phyloP scores from a whole-genome alignment of 257 asterid genomes.

The Rauvolfia tetraphylla region DNA sequence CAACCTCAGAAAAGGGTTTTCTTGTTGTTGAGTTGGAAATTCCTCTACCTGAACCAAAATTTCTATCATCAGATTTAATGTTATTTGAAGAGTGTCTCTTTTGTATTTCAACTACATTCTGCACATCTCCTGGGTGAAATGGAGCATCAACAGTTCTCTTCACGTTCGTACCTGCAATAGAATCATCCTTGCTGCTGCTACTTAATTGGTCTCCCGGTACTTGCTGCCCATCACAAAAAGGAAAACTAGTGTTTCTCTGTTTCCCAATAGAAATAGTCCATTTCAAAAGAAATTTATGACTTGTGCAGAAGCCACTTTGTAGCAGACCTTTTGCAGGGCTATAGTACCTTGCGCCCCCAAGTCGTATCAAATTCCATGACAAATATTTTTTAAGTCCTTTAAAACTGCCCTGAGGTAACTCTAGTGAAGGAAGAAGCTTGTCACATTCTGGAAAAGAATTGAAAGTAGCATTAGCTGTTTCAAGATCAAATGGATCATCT shows the following conservation, averaged over 20 bases:
- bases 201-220: constrained; percentile 26
- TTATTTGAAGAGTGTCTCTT: constrained; percentile 33
- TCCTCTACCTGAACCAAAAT: constrained; percentile 34
- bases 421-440: constrained; percentile 69
- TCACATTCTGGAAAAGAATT: constrained; percentile 73
- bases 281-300: constrained; percentile 68
- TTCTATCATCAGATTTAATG: constrained; percentile 37
- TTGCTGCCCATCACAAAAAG: constrained; percentile 32
- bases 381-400: constrained; percentile 49
- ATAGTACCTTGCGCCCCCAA: constrained; percentile 81
- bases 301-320: constrained; percentile 81
- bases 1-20: constrained; percentile 94
- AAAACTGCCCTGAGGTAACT: constrained; percentile 45
- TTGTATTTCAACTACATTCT: constrained; percentile 39
- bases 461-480: constrained; percentile 59
- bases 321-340: constrained; percentile 80
- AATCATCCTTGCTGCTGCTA: constrained; percentile 31
- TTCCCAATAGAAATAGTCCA: constrained; percentile 67
- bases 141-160: constrained; percentile 35
- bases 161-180: constrained; percentile 27
- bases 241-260: constrained; percentile 29
- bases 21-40: constrained; percentile 53
- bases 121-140: constrained; percentile 30
- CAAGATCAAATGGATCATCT: constrained; percentile 88
- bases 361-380: constrained; percentile 78